These are phyloP conservation scores for Boletus insuetus DNA, from an alignment of 768 basidiomycete genomes.

Conservation along the genomic window DNA sequence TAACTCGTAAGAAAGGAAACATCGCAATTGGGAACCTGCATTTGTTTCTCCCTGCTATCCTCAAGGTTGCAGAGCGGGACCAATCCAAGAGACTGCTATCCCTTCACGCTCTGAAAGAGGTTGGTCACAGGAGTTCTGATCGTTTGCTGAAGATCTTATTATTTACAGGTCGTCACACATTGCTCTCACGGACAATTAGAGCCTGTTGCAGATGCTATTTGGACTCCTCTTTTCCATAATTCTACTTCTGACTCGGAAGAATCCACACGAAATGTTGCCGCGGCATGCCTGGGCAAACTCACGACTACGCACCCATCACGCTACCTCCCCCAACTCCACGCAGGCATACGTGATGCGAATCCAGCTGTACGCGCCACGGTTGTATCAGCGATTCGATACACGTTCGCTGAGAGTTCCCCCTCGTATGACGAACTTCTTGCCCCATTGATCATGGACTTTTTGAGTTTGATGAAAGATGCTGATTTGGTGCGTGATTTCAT, in stretches of 20 bases:
- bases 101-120: slow-evolving; percentile 93
- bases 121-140: slow-evolving; percentile 24
- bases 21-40: slow-evolving; percentile 92
- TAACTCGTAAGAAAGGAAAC: slow-evolving; percentile 57
- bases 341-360: slow-evolving; percentile 64
- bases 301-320: slow-evolving; percentile 87
- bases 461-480: slow-evolving; percentile 83
- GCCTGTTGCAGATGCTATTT: slow-evolving; percentile 82
- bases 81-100: slow-evolving; percentile 79
- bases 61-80: slow-evolving; percentile 73
- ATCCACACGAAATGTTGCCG: slow-evolving; percentile 89
- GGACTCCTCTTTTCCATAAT: slow-evolving; percentile 90
- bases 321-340: slow-evolving; percentile 92
- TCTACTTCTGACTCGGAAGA: slow-evolving; percentile 83
- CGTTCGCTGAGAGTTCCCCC: slow-evolving; percentile 81
- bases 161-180: slow-evolving; percentile 80
- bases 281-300: slow-evolving; percentile 94
- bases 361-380: slow-evolving; percentile 82
- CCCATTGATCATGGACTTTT: slow-evolving; percentile 85
- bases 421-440: slow-evolving; percentile 90
- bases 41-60: slow-evolving; percentile 81
- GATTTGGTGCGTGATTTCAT: slow-evolving; percentile 63
- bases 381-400: slow-evolving; percentile 87
- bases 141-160: not conserved
- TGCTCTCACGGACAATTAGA: slow-evolving; percentile 83